Conservation (phyloP, 108 stramenopile species). For the Cyclostephanos tholiformis region DNA sequence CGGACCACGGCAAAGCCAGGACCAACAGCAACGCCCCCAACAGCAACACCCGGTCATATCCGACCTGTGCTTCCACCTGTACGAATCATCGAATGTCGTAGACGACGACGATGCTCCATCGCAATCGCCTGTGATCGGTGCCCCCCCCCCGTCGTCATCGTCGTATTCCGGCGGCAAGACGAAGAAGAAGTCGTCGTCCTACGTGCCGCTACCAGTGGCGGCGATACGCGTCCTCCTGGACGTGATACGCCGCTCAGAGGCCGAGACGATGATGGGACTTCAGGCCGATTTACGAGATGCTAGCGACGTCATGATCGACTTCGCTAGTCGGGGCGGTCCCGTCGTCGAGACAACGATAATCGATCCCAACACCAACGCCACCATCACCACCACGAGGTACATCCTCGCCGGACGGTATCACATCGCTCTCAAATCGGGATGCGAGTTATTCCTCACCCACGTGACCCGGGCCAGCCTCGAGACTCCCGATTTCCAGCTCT, state of each 20-base stretch:
- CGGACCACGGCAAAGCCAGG: neutral
- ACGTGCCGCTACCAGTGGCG: slow-evolving; percentile 83
- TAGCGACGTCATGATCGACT: slow-evolving; percentile 61
- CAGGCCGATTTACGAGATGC: slow-evolving; percentile 83
- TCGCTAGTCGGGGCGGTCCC: slow-evolving; percentile 41
- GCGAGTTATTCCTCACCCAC: slow-evolving; percentile 86
- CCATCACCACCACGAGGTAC: slow-evolving; percentile 6
- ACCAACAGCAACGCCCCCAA: neutral
- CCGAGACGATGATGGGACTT: slow-evolving; percentile 89
- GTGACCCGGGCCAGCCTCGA: slow-evolving; percentile 90
- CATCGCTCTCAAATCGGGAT: slow-evolving; percentile 75
- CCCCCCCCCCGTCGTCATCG: neutral
- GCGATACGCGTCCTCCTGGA: slow-evolving; percentile 85
- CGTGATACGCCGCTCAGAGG: slow-evolving; percentile 78
- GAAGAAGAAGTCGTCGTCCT: slow-evolving; percentile 10
- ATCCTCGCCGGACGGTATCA: slow-evolving; percentile 55
- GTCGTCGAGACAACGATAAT: neutral
- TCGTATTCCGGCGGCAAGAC: no score
- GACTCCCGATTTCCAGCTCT: slow-evolving; percentile 81
- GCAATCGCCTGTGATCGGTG: neutral
- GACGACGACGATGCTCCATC: neutral
- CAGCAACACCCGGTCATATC: slow-evolving; percentile 40
- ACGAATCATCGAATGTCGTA: slow-evolving; percentile 7
- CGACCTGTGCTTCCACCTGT: slow-evolving; percentile 35
- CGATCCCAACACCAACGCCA: neutral